phyloP scores from a whole-genome alignment of 768 basidiomycete species.

The Tulasnella sp. region DNA sequence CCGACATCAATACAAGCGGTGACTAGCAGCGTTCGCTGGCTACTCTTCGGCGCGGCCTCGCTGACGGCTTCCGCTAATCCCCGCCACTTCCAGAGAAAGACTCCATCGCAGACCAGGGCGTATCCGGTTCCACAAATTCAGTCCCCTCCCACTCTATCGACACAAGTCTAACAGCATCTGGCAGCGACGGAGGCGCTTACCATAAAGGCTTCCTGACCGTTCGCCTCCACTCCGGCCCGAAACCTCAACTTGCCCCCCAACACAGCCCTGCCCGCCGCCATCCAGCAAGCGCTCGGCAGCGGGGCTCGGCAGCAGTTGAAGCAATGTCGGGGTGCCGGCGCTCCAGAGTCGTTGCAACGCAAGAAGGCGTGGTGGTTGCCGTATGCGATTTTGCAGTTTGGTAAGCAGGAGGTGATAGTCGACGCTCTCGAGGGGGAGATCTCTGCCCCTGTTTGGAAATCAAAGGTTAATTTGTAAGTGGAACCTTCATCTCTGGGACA shows the following conservation, averaged over 20 bases:
- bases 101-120: conserved; percentile 55
- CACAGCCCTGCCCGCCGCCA: conserved; percentile 72
- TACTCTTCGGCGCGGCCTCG: too few species aligned
- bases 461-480: conserved; percentile 88
- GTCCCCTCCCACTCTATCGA: conserved; percentile 76
- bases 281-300: conserved; percentile 73
- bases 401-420: conserved; percentile 94
- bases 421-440: conserved; percentile 97
- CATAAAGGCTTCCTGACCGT: conserved; percentile 91
- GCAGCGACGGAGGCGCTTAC: background rate
- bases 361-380: conserved; percentile 96
- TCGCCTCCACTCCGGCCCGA: conserved; percentile 90
- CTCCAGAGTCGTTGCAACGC: conserved; percentile 87
- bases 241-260: conserved; percentile 77
- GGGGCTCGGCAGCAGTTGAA: conserved; percentile 44
- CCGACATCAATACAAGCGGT: too few species aligned
- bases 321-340: conserved; percentile 38
- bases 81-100: conserved; percentile 51
- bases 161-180: conserved; percentile 45
- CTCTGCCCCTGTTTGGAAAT: conserved; percentile 87
- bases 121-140: conserved; percentile 75
- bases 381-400: conserved; percentile 95
- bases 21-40: too few species aligned
- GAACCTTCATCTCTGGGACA: background rate
- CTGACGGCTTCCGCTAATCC: too few species aligned